A percentile compares a stretch with the other conserved stretches of the same genome.
Conservation (phyloP, 1,139 yeast genomes). For the Sugiyamaella sp. region DNA sequence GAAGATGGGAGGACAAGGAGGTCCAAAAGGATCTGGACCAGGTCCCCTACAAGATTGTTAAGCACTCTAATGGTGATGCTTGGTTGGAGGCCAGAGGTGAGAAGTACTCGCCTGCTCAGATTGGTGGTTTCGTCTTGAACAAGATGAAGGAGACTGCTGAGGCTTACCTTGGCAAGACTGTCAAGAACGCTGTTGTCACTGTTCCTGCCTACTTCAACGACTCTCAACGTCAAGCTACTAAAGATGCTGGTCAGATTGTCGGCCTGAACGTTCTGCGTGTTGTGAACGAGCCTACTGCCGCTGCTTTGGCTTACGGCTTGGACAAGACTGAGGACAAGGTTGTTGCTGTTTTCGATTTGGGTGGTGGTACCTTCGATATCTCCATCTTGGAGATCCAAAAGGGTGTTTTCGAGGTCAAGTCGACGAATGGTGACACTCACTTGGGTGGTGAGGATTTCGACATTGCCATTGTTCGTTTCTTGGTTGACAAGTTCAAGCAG, state of each 20-base stretch:
- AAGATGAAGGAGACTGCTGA: constrained; percentile 98
- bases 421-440: constrained; percentile 89
- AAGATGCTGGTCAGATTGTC: constrained; percentile 97
- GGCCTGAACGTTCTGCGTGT: constrained; percentile 96
- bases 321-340: constrained; percentile 76
- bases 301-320: constrained; percentile 96
- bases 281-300: constrained; percentile 99
- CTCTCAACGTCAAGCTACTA: constrained; percentile 98
- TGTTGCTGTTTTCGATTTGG: constrained; percentile 84
- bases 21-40: constrained; percentile 96
- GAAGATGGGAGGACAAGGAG: constrained; percentile 94
- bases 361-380: constrained; percentile 90
- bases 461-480: constrained; percentile 82
- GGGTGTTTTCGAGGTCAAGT: constrained; percentile 86
- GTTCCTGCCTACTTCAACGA: constrained; percentile 98
- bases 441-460: constrained; percentile 87
- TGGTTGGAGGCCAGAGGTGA: constrained; percentile 98
- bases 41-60: constrained; percentile 96
- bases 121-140: constrained; percentile 95
- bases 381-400: constrained; percentile 83
- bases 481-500: constrained; percentile 90
- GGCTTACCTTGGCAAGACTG: constrained; percentile 80
- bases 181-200: constrained; percentile 91
- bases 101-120: constrained; percentile 89
- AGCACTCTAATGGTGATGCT: constrained; percentile 97